Evolutionary conservation across 2,329 filamentous ascomycete species (phyloP).

Genomic region (Fusarium duplospermum): DNA sequence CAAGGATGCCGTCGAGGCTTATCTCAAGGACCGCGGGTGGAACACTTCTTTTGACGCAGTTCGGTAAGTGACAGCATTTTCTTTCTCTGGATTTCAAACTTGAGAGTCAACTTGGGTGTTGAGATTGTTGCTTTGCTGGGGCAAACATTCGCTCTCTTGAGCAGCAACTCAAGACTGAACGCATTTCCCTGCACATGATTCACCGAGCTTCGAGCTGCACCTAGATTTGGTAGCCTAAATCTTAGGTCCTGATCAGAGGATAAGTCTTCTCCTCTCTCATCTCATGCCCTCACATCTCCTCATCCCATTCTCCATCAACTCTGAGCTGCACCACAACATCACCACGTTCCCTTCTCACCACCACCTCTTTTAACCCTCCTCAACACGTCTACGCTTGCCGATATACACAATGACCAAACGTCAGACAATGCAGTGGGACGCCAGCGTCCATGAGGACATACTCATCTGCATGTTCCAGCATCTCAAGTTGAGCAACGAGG

Average conservation of each 20-base stretch:
- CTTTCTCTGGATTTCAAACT: background rate
- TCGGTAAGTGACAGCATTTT: slow-evolving; percentile 50
- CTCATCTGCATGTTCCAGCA: slow-evolving; percentile 55
- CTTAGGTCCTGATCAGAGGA: background rate
- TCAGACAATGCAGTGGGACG: slow-evolving; percentile 54
- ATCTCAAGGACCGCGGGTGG: slow-evolving; percentile 49
- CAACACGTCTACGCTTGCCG: background rate
- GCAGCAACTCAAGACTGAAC: background rate
- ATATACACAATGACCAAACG: slow-evolving; percentile 43
- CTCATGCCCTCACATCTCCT: background rate
- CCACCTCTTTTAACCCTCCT: background rate
- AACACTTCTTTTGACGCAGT: slow-evolving; percentile 58
- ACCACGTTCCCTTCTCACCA: background rate
- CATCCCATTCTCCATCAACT: slow-evolving; percentile 1
- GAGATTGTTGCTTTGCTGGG: background rate
- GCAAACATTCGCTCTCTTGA: background rate
- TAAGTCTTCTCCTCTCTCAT: slow-evolving; percentile 10
- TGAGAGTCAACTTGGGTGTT: background rate
- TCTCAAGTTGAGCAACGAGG: slow-evolving; percentile 46
- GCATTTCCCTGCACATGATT: background rate
- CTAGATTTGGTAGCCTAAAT: slow-evolving; percentile 1
- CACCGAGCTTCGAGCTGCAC: background rate
- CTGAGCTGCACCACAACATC: slow-evolving; percentile 1
- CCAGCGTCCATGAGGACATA: slow-evolving; percentile 57
- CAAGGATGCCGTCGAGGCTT: slow-evolving; percentile 47